Conservation (phyloP, 2,329 filamentous ascomycete species). For the Phialemoniopsis sp. region DNA sequence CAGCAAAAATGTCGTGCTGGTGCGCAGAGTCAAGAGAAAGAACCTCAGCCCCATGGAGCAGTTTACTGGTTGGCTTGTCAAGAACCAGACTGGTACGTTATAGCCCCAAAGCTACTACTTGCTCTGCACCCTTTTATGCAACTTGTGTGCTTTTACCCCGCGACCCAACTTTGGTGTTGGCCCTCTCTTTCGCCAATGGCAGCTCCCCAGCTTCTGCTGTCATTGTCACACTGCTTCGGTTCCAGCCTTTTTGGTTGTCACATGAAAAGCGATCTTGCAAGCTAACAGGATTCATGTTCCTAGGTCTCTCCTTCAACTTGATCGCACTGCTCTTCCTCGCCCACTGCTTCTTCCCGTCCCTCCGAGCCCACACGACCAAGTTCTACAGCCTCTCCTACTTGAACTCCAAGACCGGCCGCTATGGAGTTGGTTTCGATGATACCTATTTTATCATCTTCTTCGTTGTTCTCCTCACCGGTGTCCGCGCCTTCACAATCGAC, state of each 20-base stretch:
- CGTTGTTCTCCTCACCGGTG: slow-evolving; percentile 79
- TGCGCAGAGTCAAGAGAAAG: slow-evolving; percentile 54
- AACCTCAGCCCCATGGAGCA: slow-evolving; percentile 58
- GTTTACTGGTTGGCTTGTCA: slow-evolving; percentile 65
- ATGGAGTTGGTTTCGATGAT: slow-evolving; percentile 77
- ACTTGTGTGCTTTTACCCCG: too few species aligned
- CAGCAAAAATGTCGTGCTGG: background rate
- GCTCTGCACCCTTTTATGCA: background rate
- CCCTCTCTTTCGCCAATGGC: too few species aligned
- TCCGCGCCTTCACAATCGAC: slow-evolving; percentile 82
- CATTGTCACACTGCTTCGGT: too few species aligned
- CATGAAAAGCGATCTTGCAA: background rate
- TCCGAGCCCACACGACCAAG: slow-evolving; percentile 74
- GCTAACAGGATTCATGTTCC: background rate
- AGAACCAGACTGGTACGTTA: slow-evolving; percentile 74
- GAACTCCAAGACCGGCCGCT: slow-evolving; percentile 63
- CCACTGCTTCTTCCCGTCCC: slow-evolving; percentile 77
- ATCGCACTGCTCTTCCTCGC: slow-evolving; percentile 78
- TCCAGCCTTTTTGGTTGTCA: too few species aligned
- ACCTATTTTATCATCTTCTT: slow-evolving; percentile 72
- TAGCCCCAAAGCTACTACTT: background rate
- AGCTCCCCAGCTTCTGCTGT: too few species aligned
- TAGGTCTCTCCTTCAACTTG: slow-evolving; percentile 82
- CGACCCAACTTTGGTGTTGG: slow-evolving; percentile 6
- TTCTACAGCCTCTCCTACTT: slow-evolving; percentile 88